Evolutionary conservation across 495 filamentous ascomycete genomes (phyloP), one percentile per base, ranked within the genome.

Genomic region (Immersiella caudata): DNA sequence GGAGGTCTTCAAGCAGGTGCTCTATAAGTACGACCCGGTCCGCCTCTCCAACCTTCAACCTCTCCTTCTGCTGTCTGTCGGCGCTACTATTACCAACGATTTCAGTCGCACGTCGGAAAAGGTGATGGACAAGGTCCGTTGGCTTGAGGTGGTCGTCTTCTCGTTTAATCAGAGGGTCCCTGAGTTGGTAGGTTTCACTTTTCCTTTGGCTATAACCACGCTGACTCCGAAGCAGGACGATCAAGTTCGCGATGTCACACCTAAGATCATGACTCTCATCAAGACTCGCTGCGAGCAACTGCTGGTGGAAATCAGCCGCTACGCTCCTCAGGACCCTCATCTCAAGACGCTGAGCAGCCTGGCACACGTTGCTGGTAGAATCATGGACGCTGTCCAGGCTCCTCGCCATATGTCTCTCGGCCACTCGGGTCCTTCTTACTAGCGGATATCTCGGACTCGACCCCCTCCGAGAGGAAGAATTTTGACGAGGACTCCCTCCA

Each of bases 31-130:
- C 70, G 86, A 90, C 69, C 92, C 93, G 0, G 75, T 81, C 4
- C 96, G 91, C 74, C 77, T 97, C 64, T 81, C 80, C 11, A 84
- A 85, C n/a, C 73, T 97, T 26, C 89, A 87, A 51, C 88, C 91
- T 3, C 85, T 98, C 49, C 86, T 97, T 22, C 81, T 89, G 6
- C 85, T 98, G 25, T 97, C 93, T 0, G 89, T 96, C 35, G 90
- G 89, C 56, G 91, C 93, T 2, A 92, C 92, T 16, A 85, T 98
- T 18, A 91, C 91, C 27, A 82, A 86, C 8, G 84, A 89, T 26
- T 82, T 97, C 67, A 81, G 33, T 85, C 90, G 70, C 72, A 73
- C 29, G 68, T 91, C 35, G 70, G 79, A 51, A 82, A 77, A 75
- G 54, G 46, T 77, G 18, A 56, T 67, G 22, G 60, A 92, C 76